Evolutionary conservation across 1,284 basidiomycete species (phyloP).

Genomic region (Lentinus polychrous): DNA sequence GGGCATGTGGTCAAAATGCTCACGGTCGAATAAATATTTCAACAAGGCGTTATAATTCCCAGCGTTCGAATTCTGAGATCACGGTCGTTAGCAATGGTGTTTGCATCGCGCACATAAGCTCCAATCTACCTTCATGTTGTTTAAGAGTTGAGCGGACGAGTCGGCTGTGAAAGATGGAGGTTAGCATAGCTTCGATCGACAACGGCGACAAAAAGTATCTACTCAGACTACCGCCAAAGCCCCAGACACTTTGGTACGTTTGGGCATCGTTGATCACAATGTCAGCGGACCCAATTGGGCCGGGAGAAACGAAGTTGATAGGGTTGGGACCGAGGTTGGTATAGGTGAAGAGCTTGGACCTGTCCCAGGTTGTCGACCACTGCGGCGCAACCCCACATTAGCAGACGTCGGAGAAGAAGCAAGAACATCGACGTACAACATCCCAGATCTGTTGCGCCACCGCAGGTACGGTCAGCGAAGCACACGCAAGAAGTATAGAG

Average conservation of each 20-base stretch:
- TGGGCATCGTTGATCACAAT: conserved; percentile 37
- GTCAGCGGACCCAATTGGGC: conserved; percentile 34
- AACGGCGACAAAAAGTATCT: conserved; percentile 11
- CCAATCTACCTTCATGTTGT: conserved; percentile 35
- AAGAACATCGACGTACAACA: conserved; percentile 21
- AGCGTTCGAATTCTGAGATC: conserved; percentile 32
- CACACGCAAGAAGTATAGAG: conserved; percentile 7
- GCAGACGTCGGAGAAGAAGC: background rate
- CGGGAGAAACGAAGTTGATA: conserved; percentile 34
- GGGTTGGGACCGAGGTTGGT: conserved; percentile 23
- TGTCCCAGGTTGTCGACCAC: conserved; percentile 34
- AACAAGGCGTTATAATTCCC: conserved; percentile 38
- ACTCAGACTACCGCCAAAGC: conserved; percentile 45
- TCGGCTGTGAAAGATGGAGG: conserved; percentile 31
- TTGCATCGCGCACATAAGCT: background rate
- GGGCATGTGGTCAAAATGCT: conserved; percentile 9
- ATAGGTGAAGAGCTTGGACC: conserved; percentile 28
- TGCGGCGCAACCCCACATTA: conserved; percentile 8
- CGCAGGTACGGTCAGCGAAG: conserved; percentile 13
- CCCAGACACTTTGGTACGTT: conserved; percentile 38
- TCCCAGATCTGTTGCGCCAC: conserved; percentile 30
- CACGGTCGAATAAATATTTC: conserved; percentile 40
- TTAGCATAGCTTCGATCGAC: background rate
- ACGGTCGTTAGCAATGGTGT: background rate
- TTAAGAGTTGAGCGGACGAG: conserved; percentile 40